Base-by-base conservation (phyloP, 352 stramenopile species). In the Phytopythium kandeliae region DNA sequence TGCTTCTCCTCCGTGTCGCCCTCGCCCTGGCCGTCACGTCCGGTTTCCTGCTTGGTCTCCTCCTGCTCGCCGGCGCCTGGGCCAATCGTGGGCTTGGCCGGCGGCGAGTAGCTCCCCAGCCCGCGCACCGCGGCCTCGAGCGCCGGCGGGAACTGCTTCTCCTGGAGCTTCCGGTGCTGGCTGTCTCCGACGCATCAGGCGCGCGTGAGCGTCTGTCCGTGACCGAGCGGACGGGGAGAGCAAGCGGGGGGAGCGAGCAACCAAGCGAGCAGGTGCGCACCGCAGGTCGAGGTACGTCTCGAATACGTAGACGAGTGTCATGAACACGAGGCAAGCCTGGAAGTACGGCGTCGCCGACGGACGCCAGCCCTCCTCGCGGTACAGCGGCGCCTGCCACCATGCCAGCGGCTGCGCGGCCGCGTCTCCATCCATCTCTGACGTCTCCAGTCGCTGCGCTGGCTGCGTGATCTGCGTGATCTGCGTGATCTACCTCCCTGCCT, bases 261-360 rank as follows among this genome's bases (percentile, higher is more conserved):
- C n/a, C n/a, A n/a, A n/a, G n/a, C 10, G n/a, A 19, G 21, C 40
- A 24, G 40, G n/a, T 24, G 21, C 41, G 41, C 41, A 47, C 41
- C 80, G 81, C 17, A 85, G 61, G 62, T 97, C 87, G 42, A 98
- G 66, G 53, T 96, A 96, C 51, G 84, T 94, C 74, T 98, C 95
- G 24, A 97, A 92, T 0, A 87, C 53, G 60, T 97, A 98, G 11
- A 98, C 85, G 21, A 85, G 48, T 4, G 89, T 67, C 31, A 91
- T 89, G 62, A 98, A 98, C 5, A 85, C 48, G 21, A 98, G 65
- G 0, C 80, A 71, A 0, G 59, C 59, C 44, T 77, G 64, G 49
- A 95, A 88, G 55, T 94, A 96, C 36, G 80, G 76, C 38, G 86
- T 57, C 16, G 64, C 21, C 40, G 57, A 59, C 19, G 61, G 36